phyloP scores from a whole-genome alignment of 768 basidiomycete species.

The Mycena amicta region DNA sequence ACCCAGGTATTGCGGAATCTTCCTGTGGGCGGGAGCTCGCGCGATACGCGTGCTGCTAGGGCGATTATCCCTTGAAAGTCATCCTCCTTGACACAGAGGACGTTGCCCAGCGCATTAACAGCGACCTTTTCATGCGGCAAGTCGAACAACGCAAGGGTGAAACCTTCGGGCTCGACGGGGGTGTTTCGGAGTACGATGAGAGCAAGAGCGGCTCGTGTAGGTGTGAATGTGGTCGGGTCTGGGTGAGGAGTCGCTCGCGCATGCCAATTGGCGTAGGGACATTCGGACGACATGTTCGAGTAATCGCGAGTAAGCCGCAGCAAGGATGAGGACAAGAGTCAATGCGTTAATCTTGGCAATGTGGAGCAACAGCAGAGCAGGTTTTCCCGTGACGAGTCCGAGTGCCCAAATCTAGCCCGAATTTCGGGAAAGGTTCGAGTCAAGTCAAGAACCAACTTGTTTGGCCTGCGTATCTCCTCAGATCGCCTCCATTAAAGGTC shows the following conservation, averaged over 20 bases:
- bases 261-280: constrained; percentile 29
- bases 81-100: constrained; percentile 26
- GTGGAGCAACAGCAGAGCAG: too few relatives aligned
- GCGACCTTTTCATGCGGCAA: constrained; percentile 24
- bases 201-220: constrained; percentile 29
- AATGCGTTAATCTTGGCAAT: too few relatives aligned
- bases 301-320: too few relatives aligned
- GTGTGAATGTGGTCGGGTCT: constrained; percentile 28
- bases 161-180: constrained; percentile 36
- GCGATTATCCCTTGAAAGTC: constrained; percentile 32
- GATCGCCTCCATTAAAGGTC: not conserved
- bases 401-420: too few relatives aligned
- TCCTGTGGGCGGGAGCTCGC: constrained; percentile 29
- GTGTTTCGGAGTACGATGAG: constrained; percentile 37
- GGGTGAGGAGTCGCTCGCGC: constrained; percentile 29
- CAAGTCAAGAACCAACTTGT: not conserved
- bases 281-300: not conserved
- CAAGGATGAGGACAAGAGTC: too few relatives aligned
- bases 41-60: constrained; percentile 24
- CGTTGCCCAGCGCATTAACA: constrained; percentile 35
- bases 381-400: too few relatives aligned
- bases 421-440: not conserved
- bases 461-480: not conserved
- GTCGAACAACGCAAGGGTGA: constrained; percentile 40
- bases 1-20: constrained; percentile 39